Evolutionary conservation across 1,284 basidiomycete species (phyloP), one percentile per base, ranked within the genome.

Genomic region (Boletus mariae): DNA sequence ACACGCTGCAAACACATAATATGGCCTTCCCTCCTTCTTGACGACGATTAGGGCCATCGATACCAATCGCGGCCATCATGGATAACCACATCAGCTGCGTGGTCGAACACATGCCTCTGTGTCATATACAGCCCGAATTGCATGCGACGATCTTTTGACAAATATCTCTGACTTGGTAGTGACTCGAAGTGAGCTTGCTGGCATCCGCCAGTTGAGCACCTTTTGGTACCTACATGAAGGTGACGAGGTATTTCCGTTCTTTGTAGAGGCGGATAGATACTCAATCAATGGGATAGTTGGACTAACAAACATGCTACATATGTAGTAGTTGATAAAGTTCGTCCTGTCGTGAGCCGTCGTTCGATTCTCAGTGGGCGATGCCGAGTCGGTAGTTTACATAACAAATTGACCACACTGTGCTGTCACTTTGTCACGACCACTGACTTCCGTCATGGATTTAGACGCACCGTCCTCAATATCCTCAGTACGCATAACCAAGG

Each of bases 401-500:
- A 20, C 28, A 28, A 17, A n/a, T 35, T 9, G 3, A 25, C 2
- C 46, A 10, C 4, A 1, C 32, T 2, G 17, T 37, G 37, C 37
- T 58, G 54, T 40, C 58, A 57, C 47, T 54, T 40, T 34, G 23
- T 34, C 35, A 46, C 42, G 10, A 34, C 34, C 13, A 34, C 29
- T 10, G 29, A 29, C 8, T 26, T 34, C 25, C n/a, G n/a, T 28
- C 45, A 65, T 65, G 57, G 65, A 66, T 32, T 49, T 43, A 3
- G 47, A 45, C 37, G 31, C 51, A 8, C 49, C 55, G 5, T 49
- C 59, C 15, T 54, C 68, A 20, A 54, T 51, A 43, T 59, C 66
- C 7, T 57, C 67, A 11, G 58, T 68, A n/a, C 66, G 68, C 51
- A 54, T 56, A 35, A 71, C 59, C 52, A 73, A 71, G 59, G 70